Percentiles rank a stretch among this genome's conserved stretches.
These are phyloP conservation scores for Aspergillus tubingensis DNA, from an alignment of 2,329 filamentous ascomycete genomes.

Conservation along the genomic window DNA sequence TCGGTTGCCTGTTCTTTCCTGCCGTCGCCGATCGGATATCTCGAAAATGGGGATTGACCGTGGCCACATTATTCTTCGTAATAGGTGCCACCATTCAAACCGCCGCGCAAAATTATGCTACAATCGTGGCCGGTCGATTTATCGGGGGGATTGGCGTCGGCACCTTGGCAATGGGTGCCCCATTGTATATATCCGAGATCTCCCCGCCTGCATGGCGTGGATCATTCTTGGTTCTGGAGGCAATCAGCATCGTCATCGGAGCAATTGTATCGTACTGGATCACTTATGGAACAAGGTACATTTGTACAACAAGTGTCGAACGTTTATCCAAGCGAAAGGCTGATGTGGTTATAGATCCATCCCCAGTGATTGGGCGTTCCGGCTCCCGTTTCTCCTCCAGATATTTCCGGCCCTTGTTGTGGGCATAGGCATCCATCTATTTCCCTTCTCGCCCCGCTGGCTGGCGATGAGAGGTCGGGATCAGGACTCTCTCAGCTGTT, in stretches of 20 bases:
- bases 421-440: constrained; percentile 37
- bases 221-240: constrained; percentile 26
- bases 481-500: constrained; percentile 46
- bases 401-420: constrained; percentile 40
- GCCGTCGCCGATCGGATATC: constrained; percentile 41
- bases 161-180: constrained; percentile 44
- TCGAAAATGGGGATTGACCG: constrained; percentile 44
- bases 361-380: constrained; percentile 44
- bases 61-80: constrained; percentile 39
- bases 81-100: constrained; percentile 49
- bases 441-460: constrained; percentile 58
- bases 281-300: constrained; percentile 53
- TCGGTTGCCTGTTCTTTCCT: constrained; percentile 44
- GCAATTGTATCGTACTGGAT: constrained; percentile 32
- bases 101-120: constrained; percentile 24
- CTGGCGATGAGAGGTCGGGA: constrained; percentile 47
- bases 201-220: constrained; percentile 29
- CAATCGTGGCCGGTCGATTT: constrained; percentile 38
- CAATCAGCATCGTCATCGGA: constrained; percentile 28
- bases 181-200: constrained; percentile 55
- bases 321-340: too few relatives aligned
- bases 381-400: constrained; percentile 52
- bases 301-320: background rate
- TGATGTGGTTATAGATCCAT: background rate
- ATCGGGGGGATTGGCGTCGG: constrained; percentile 44